A percentile compares a stretch with the other conserved stretches of the same genome.
These are phyloP conservation scores for Chimonanthus salicifolius DNA, from an alignment of 164 flowering plant genomes.

Conservation along the genomic window DNA sequence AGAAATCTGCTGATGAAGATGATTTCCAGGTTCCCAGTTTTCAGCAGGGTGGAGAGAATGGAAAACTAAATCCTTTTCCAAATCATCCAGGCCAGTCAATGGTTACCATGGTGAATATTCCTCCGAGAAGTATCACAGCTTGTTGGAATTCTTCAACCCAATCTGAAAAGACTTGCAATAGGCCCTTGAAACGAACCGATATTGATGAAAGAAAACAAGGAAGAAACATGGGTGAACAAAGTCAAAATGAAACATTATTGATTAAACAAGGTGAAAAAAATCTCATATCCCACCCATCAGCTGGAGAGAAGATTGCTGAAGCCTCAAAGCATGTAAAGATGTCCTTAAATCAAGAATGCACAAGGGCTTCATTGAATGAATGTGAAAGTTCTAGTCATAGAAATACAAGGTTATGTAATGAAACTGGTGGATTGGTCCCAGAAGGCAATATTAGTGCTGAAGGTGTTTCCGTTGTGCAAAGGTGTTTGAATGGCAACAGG, in stretches of 20 bases:
- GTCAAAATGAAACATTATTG: slow-evolving; percentile 13
- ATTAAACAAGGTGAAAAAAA: slow-evolving; percentile 13
- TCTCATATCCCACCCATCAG: slow-evolving; percentile 13
- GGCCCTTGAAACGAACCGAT: slow-evolving; percentile 20
- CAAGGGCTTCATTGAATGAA: slow-evolving; percentile 6
- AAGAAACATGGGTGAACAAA: slow-evolving; percentile 19
- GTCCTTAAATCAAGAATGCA: slow-evolving; percentile 13
- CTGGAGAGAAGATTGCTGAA: slow-evolving; percentile 20
- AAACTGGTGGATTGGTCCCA: slow-evolving; percentile 12
- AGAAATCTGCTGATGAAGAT: slow-evolving; percentile 46
- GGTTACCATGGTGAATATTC: slow-evolving; percentile 2
- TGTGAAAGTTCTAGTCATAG: slow-evolving; percentile 10
- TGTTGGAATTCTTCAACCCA: slow-evolving; percentile 9
- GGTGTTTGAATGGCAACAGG: slow-evolving; percentile 1
- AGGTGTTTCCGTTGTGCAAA: slow-evolving; percentile 12
- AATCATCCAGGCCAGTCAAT: slow-evolving; percentile 12
- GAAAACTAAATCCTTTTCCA: slow-evolving; percentile 19
- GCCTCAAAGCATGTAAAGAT: slow-evolving; percentile 19
- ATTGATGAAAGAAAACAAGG: slow-evolving; percentile 21
- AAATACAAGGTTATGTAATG: slow-evolving; percentile 20
- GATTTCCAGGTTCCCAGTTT: slow-evolving; percentile 66
- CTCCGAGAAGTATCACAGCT: slow-evolving; percentile 3
- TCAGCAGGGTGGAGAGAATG: slow-evolving; percentile 17
- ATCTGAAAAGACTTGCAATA: slow-evolving; percentile 15
- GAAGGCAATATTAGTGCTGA: slow-evolving; percentile 8